Evolutionary conservation across 2,329 filamentous ascomycete genomes (phyloP).

Genomic region (Davidsoniella neocaledoniae): DNA sequence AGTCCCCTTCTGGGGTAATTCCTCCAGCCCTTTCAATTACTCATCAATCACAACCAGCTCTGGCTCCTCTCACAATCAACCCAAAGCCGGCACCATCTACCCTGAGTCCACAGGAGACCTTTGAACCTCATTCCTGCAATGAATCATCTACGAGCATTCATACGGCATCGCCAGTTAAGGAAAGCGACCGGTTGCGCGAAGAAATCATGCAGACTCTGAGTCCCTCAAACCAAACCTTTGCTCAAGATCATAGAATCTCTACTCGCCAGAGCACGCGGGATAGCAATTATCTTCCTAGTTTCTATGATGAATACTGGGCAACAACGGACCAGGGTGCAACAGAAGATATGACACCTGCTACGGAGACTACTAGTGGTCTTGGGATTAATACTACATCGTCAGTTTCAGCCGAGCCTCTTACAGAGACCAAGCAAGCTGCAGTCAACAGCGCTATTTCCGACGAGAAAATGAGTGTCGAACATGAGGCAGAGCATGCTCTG

Average conservation of each 20-base stretch:
- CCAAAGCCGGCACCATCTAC: conserved; percentile 3
- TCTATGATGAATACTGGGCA: conserved; percentile 53
- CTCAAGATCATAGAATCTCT: background rate
- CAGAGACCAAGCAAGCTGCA: background rate
- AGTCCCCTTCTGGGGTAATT: background rate
- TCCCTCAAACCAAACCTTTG: conserved; percentile 19
- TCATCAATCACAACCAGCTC: background rate
- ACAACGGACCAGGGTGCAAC: conserved; percentile 17
- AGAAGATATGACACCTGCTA: background rate
- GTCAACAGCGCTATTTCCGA: background rate
- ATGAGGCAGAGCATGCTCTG: background rate
- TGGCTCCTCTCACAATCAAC: conserved; percentile 5
- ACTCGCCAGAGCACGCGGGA: conserved; percentile 23
- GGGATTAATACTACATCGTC: background rate
- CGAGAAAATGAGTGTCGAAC: conserved; percentile 9
- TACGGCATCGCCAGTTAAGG: conserved; percentile 39
- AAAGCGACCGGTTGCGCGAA: conserved; percentile 54
- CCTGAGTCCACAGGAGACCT: background rate
- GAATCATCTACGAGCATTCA: conserved; percentile 6
- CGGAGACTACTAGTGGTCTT: background rate
- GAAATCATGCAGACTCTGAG: conserved; percentile 59
- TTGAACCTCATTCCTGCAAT: background rate
- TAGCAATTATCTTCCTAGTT: conserved; percentile 46
- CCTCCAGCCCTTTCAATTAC: background rate
- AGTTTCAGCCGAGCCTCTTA: background rate